Base-by-base conservation (phyloP, 2,329 filamentous ascomycete species). In the Fusarium tuaranense region DNA sequence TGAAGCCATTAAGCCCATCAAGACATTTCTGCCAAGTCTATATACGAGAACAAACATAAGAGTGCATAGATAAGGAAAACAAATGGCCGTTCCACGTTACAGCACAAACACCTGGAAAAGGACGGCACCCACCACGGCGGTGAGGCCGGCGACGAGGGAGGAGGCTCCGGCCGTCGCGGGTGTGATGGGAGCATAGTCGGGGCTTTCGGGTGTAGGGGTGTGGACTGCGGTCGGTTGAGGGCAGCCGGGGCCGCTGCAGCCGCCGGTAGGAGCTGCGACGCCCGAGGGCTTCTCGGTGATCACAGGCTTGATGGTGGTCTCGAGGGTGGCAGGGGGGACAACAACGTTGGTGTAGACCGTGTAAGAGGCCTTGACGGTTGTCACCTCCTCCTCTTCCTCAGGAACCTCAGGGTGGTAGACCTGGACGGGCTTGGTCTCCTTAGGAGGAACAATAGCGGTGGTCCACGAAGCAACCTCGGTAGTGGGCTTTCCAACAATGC, bases 111-210 rank as follows among this genome's bases (percentile, higher is more conserved):
- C 63, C 69, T 82, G 80, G 36, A 79, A 61, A 58, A 77, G 76
- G 44, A 78, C 71, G 62, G 79, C 66, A 46, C 78, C 78, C 12
- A 77, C 63, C 66, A 82, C 39, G 18, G 76, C 78, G 18, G 76
- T 53, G 61, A 83, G 44, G 20, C 81, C 73, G 18, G 77, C 69
- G 5, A 69, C 71, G 48, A 82, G 51, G 18, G 70, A 74, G 22
- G 81, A 81, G 68, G 88, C 88, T 78, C 87, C 88, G 70, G 85
- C 88, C 25, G 86, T 87, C 75, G 85, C 82, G 74, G 84, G 82
- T 60, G 80, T 78, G 75, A 79, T 78, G 66, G 81, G 78, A n/a
- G 63, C 70, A 20, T 62, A 59, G 27, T 22, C 53, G 22, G 44
- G 44, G 4, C 16, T 48, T 4, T 48, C 16, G 5, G 72, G 65